Percentiles rank a stretch among this genome's conserved stretches.
These are phyloP conservation scores for Neurospora sublineolata DNA, from an alignment of 495 filamentous ascomycete genomes.

Conservation along the genomic window DNA sequence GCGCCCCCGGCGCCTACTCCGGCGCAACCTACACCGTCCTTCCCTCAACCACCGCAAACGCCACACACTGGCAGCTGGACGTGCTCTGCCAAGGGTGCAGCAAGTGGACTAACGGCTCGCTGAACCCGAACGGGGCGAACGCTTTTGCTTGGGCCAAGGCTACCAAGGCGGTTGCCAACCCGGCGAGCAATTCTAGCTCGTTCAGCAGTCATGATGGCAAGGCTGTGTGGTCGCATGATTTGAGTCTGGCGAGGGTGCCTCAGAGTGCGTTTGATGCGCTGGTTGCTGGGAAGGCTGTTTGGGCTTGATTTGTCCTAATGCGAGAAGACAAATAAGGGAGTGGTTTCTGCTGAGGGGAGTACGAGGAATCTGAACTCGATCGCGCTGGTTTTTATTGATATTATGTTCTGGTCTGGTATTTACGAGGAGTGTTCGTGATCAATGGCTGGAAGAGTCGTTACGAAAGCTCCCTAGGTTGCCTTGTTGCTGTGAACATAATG, in stretches of 20 bases:
- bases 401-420: neutral
- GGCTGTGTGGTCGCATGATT: constrained; percentile 17
- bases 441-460: neutral
- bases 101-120: constrained; percentile 19
- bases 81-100: constrained; percentile 35
- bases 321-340: neutral
- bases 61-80: constrained; percentile 39
- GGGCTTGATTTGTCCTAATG: neutral
- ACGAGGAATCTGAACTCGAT: neutral
- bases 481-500: neutral
- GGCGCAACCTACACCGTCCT: constrained; percentile 31
- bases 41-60: constrained; percentile 32
- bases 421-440: neutral
- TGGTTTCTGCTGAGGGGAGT: neutral
- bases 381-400: neutral
- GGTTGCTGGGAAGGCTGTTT: constrained; percentile 1
- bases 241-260: constrained; percentile 17
- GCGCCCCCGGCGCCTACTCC: constrained; percentile 28
- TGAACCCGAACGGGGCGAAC: constrained; percentile 22
- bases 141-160: constrained; percentile 19
- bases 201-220: constrained; percentile 18
- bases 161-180: constrained; percentile 5
- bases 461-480: neutral
- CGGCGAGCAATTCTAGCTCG: constrained; percentile 17
- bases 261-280: constrained; percentile 21